These are phyloP conservation scores for Schizochytrium sp. DNA, from an alignment of 108 stramenopile genomes.

Conservation along the genomic window DNA sequence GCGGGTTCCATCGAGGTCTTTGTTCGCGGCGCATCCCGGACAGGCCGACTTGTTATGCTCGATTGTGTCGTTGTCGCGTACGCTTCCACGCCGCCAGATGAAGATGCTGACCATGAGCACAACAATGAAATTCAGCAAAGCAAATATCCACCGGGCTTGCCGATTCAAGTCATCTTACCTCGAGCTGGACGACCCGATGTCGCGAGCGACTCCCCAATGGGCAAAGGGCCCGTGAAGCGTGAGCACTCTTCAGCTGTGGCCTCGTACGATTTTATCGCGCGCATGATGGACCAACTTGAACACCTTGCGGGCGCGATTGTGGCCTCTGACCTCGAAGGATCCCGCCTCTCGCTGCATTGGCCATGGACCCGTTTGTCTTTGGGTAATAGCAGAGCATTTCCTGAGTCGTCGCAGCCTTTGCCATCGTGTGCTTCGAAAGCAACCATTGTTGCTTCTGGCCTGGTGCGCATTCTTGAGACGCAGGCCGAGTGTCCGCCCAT, in stretches of 20 bases:
- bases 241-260: background rate
- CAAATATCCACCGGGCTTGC: background rate
- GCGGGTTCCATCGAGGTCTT: background rate
- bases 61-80: background rate
- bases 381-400: too few species aligned
- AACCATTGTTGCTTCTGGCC: too few species aligned
- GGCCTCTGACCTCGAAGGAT: background rate
- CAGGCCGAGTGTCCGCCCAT: too few species aligned
- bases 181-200: background rate
- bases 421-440: too few species aligned
- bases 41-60: background rate
- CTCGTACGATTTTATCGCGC: background rate
- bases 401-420: too few species aligned
- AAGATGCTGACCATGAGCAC: background rate
- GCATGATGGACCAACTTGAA: background rate
- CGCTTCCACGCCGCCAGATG: background rate
- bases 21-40: background rate
- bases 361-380: background rate
- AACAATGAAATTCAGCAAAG: background rate
- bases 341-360: background rate
- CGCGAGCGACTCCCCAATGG: background rate
- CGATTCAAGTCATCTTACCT: background rate
- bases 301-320: background rate
- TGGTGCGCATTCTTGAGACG: too few species aligned
- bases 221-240: background rate